Percentiles rank a stretch among this genome's conserved stretches.
These are phyloP conservation scores for Cyberlindnera saturnus DNA, from an alignment of 805 yeast species.

Conservation along the genomic window DNA sequence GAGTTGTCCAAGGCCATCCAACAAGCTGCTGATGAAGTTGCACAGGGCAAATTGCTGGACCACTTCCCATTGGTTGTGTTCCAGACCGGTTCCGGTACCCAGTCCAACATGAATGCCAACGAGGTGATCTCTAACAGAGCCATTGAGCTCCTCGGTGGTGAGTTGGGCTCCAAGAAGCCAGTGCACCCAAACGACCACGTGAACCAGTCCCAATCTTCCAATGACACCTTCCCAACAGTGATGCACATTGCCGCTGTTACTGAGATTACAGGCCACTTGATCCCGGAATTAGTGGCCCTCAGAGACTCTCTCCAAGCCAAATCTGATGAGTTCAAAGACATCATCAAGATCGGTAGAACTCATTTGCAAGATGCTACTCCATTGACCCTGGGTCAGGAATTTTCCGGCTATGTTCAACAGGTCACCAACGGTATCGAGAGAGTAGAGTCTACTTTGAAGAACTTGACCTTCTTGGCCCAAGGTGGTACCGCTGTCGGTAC, in stretches of 20 bases:
- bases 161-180: slow-evolving; percentile 83
- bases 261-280: slow-evolving; percentile 66
- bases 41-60: slow-evolving; percentile 83
- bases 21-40: slow-evolving; percentile 92
- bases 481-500: slow-evolving; percentile 99
- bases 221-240: slow-evolving; percentile 98
- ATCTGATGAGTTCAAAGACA: slow-evolving; percentile 75
- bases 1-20: slow-evolving; percentile 79
- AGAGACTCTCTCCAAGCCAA: slow-evolving; percentile 75
- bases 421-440: slow-evolving; percentile 84
- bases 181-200: slow-evolving; percentile 99
- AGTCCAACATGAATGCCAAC: slow-evolving; percentile 97
- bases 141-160: slow-evolving; percentile 91
- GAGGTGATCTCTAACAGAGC: slow-evolving; percentile 99
- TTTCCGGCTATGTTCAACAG: slow-evolving; percentile 94
- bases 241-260: slow-evolving; percentile 99
- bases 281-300: slow-evolving; percentile 76
- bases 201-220: slow-evolving; percentile 97
- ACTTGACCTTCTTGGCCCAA: slow-evolving; percentile 82
- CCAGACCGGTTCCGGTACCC: slow-evolving; percentile 99
- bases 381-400: slow-evolving; percentile 95
- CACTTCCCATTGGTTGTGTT: slow-evolving; percentile 98
- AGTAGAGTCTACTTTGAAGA: slow-evolving; percentile 70
- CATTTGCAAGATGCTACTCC: slow-evolving; percentile 99
- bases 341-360: slow-evolving; percentile 98